Evolutionary conservation across 805 yeast genomes (phyloP).

Genomic region (Cephaloascus fragrans): DNA sequence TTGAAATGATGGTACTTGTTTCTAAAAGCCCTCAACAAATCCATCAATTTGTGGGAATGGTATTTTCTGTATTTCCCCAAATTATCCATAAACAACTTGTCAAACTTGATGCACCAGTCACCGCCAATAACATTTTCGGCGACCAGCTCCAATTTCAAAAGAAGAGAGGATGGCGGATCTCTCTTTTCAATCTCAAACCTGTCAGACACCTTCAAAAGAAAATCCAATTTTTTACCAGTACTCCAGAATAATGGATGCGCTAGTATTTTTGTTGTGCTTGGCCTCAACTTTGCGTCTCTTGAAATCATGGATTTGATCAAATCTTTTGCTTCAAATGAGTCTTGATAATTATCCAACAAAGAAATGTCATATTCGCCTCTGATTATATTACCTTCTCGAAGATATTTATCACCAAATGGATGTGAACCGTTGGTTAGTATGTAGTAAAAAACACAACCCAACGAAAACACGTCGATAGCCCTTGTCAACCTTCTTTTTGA

Average conservation of each 20-base stretch:
- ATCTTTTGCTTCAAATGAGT: slow-evolving; percentile 58
- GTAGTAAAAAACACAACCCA: slow-evolving; percentile 91
- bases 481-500: slow-evolving; percentile 62
- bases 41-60: slow-evolving; percentile 69
- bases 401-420: slow-evolving; percentile 90
- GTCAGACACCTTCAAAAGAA: slow-evolving; percentile 80
- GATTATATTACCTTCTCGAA: slow-evolving; percentile 83
- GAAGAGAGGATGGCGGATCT: slow-evolving; percentile 62
- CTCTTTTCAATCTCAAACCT: slow-evolving; percentile 78
- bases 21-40: slow-evolving; percentile 77
- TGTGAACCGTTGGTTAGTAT: slow-evolving; percentile 76
- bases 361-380: slow-evolving; percentile 48
- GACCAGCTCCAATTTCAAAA: slow-evolving; percentile 43
- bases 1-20: slow-evolving; percentile 93
- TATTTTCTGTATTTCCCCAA: slow-evolving; percentile 89
- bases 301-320: slow-evolving; percentile 66
- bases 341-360: slow-evolving; percentile 32
- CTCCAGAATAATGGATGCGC: slow-evolving; percentile 90
- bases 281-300: slow-evolving; percentile 58
- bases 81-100: slow-evolving; percentile 64
- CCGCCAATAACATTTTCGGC: slow-evolving; percentile 47
- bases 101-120: slow-evolving; percentile 76
- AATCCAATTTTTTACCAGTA: slow-evolving; percentile 63
- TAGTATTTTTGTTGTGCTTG: slow-evolving; percentile 57
- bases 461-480: slow-evolving; percentile 86